These are phyloP conservation scores for Acer yangbiense DNA, from an alignment of 345 rosid species.

Conservation along the genomic window DNA sequence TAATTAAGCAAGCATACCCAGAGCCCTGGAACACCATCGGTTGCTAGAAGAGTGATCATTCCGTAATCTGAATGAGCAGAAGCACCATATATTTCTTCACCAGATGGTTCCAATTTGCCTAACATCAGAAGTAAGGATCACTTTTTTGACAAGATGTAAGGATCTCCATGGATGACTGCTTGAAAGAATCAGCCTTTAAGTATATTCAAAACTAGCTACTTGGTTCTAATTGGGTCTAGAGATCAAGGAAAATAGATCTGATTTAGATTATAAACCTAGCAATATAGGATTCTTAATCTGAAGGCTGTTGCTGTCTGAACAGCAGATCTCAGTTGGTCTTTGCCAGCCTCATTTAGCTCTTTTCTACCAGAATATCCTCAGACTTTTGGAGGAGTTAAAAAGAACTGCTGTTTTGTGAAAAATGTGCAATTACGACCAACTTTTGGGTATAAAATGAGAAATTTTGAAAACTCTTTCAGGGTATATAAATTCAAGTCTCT, in stretches of 20 bases:
- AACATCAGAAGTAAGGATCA: constrained; percentile 18
- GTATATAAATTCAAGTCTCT: no score
- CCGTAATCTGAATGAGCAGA: constrained; percentile 92
- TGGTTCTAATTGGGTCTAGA: background rate
- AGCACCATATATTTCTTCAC: constrained; percentile 64
- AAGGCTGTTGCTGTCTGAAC: background rate
- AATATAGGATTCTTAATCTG: background rate
- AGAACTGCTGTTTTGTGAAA: background rate
- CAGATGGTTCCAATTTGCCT: constrained; percentile 47
- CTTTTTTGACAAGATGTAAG: background rate
- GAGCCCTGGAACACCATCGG: constrained; percentile 85
- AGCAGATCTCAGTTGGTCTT: background rate
- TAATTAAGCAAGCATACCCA: constrained; percentile 45
- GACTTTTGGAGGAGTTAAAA: background rate
- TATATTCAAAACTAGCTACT: constrained; percentile 1
- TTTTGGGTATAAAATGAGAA: background rate
- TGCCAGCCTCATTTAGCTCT: background rate
- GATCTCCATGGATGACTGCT: background rate
- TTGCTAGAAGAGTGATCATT: constrained; percentile 74
- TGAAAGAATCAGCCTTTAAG: background rate
- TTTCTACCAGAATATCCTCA: background rate
- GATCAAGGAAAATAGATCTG: background rate
- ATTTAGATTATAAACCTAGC: constrained; percentile 4
- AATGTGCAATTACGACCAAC: background rate
- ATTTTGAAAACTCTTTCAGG: background rate